Evolutionary conservation across 257 asterid species (phyloP), one percentile per base, ranked within the genome.

Genomic region (Lantana camara): DNA sequence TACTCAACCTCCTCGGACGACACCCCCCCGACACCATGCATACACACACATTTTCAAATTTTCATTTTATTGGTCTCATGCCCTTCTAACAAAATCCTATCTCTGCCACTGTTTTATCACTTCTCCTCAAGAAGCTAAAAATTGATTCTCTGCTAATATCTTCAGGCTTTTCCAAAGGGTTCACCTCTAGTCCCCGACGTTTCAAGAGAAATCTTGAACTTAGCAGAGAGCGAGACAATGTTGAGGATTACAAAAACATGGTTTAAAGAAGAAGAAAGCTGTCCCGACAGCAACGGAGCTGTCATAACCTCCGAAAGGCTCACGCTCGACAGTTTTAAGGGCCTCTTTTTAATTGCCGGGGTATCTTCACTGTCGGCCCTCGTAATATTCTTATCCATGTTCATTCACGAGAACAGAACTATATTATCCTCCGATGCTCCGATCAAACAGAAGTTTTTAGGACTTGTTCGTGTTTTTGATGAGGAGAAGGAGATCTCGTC

Each of bases 151-250:
- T 23, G 3, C 3, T 6, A 11, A 5, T 10, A 57, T 20, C 16
- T 60, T 42, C 81, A 77, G 92, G 82, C 68, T 24, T 82, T 85
- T 60, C 83, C 79, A 5, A 73, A 63, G 73, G 83, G 81, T 16
- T 79, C 83, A 15, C 88, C 88, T 8, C 54, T 82, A 22, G 79
- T 70, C 20, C 55, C 77, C 13, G 88, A 82, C 7, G 44, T 79
- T n/a, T 77, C 88, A 11, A 76, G 79, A 60, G 88, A 81, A 16
- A 70, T 82, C 40, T 64, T 82, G 21, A 61, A 52, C 35, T 67
- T 84, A 72, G 77, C 76, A 9, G 83, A 84, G 54, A 74, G 75
- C 23, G 81, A 60, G 21, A 16, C 41, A n/a, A 73, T 82, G 77
- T 12, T 4, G 24, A 66, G 53, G 23, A 71, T 71, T 17, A 48